phyloP scores from a whole-genome alignment of 106 monocot species.

The Phalaenopsis aphrodite region DNA sequence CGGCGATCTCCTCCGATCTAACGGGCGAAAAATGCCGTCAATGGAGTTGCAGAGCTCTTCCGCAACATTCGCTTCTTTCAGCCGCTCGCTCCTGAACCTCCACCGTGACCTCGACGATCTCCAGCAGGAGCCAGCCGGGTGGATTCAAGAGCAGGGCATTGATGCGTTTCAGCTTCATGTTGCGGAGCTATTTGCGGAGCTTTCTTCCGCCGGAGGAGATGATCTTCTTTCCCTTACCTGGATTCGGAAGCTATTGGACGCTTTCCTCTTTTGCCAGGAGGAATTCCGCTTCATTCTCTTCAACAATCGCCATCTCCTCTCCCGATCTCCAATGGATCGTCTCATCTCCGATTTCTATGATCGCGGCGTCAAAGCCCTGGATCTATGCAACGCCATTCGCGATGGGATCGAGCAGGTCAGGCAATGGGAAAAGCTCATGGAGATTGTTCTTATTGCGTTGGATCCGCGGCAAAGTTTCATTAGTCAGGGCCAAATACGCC shows the following conservation, averaged over 20 bases:
- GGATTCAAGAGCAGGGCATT: not conserved
- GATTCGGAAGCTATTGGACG: slow-evolving; percentile 58
- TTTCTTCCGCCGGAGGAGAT: slow-evolving; percentile 9
- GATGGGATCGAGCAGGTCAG: slow-evolving; percentile 77
- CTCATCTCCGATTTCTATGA: slow-evolving; percentile 62
- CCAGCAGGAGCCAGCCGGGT: not conserved
- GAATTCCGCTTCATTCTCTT: slow-evolving; percentile 43
- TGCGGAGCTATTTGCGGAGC: slow-evolving; percentile 21
- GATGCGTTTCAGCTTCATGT: slow-evolving; percentile 53
- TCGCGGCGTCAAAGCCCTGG: slow-evolving; percentile 71
- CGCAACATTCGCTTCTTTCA: slow-evolving; percentile 23
- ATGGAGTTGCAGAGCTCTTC: slow-evolving; percentile 50
- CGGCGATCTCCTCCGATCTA: too few relatives aligned
- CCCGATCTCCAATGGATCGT: slow-evolving; percentile 36
- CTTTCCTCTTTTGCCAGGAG: slow-evolving; percentile 57
- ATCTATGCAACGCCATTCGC: slow-evolving; percentile 81
- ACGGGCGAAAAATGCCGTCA: slow-evolving; percentile 35
- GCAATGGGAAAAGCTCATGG: slow-evolving; percentile 55
- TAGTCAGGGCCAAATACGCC: not conserved
- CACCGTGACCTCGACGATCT: slow-evolving; percentile 35
- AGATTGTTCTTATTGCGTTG: slow-evolving; percentile 61
- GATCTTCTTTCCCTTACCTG: slow-evolving; percentile 53
- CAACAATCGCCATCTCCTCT: slow-evolving; percentile 13
- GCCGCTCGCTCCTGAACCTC: slow-evolving; percentile 50
- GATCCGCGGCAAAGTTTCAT: not conserved